Evolutionary conservation across 257 asterid species (phyloP).

Genomic region (Solanum microdontum): DNA sequence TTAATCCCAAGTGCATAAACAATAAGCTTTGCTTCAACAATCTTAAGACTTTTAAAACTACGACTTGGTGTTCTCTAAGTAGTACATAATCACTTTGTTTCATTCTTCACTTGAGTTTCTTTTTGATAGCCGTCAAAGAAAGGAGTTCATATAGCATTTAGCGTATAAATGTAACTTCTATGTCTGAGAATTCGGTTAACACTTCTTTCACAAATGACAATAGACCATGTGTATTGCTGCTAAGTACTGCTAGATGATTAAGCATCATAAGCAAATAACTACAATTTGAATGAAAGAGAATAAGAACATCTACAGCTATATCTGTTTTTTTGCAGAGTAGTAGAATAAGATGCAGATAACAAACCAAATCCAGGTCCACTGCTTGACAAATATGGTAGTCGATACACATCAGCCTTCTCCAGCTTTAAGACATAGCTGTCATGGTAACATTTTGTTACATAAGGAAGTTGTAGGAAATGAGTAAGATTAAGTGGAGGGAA

Average conservation of each 20-base stretch:
- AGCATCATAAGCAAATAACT: not conserved
- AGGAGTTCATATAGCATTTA: not conserved
- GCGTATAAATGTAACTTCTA: not conserved
- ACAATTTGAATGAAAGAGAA: not conserved
- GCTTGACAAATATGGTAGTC: conserved; percentile 87
- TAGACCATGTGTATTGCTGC: not conserved
- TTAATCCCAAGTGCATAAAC: not conserved
- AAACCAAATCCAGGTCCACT: conserved; percentile 96
- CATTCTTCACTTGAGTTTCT: not conserved
- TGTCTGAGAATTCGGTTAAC: not conserved
- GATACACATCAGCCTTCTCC: conserved; percentile 96
- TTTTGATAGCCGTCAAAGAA: not conserved
- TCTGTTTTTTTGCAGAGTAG: not conserved
- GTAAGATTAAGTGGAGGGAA: not conserved
- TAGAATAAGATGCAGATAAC: not conserved
- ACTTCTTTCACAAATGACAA: not conserved
- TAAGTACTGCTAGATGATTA: not conserved
- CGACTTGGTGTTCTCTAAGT: not conserved
- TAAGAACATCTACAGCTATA: not conserved
- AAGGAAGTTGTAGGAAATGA: conserved; percentile 3
- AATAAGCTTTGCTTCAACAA: not conserved
- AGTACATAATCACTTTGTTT: not conserved
- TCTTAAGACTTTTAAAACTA: not conserved
- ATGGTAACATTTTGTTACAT: conserved; percentile 8
- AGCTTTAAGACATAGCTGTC: conserved; percentile 85